Evolutionary conservation across 352 stramenopile genomes (phyloP), one percentile per base, ranked within the genome.

Genomic region (Thalassiosira mediterranea): DNA sequence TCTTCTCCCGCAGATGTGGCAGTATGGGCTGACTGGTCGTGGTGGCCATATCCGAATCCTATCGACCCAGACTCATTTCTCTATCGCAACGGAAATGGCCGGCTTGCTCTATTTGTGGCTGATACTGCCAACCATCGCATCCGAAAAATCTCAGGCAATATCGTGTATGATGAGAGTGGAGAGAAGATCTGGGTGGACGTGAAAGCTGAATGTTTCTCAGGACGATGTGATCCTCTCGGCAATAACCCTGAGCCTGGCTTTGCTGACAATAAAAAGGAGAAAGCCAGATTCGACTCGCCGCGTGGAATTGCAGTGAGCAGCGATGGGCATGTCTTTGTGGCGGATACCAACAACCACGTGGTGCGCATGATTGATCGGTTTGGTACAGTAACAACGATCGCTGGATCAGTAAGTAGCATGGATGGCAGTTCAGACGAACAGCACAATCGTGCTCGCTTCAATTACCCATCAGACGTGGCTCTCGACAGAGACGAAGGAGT

Each of bases 331-430:
- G 86, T 98, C 5, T 97, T 97, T 49, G 95, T 98, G 1, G 96
- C 96, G 0, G 96, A 99, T 70, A 98, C 95, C 4, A 95, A 97
- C 32, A 99, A 99, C 69, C 94, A 98, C 69, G 74, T 98, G 1
- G 90, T 99, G 28, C 88, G 96, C 7, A 81, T 86, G 17, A 90
- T 98, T 34, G 74, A 90, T 65, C 57, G 89, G 58, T 95, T 87
- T 57, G 87, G 86, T 31, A 89, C 91, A 44, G 84, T 90, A 4
- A 86, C 87, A 26, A 96, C 91, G 2, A 82, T 94, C 10, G 81
- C 85, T 60, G 84, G 90, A 8, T 63, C 70, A 46, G 17, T 90
- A 5, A 51, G 60, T 26, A 48, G 23, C 7, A 76, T 80, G 38
- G 66, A 76, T 28, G 59, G 65, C 2, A 58, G 76, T 19, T 59